Evolutionary conservation across 495 filamentous ascomycete genomes (phyloP).

Genomic region (Hypomontagnella submonticulosa): DNA sequence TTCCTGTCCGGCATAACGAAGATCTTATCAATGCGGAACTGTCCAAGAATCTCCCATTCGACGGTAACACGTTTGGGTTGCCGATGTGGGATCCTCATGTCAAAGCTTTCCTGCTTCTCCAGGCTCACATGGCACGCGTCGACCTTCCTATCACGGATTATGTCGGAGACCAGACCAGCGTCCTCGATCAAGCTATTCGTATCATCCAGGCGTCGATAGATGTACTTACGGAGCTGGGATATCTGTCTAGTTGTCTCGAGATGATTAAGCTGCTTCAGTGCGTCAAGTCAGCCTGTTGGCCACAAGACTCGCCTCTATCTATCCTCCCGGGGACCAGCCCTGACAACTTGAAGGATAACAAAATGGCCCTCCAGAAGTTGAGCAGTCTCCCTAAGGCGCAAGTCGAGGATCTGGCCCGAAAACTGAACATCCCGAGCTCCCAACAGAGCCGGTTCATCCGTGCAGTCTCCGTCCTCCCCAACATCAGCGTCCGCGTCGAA

Average conservation of each 20-base stretch:
- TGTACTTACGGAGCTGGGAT: conserved; percentile 90
- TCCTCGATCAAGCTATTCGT: conserved; percentile 95
- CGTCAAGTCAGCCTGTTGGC: conserved; percentile 94
- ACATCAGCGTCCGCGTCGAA: conserved; percentile 71
- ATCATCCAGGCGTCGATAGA: conserved; percentile 93
- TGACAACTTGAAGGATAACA: conserved; percentile 49
- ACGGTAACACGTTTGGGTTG: conserved; percentile 64
- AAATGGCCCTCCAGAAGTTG: conserved; percentile 49
- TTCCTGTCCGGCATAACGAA: conserved; percentile 98
- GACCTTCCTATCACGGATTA: conserved; percentile 96
- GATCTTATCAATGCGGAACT: conserved; percentile 97
- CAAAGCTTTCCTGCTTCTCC: conserved; percentile 92
- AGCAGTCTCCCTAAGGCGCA: conserved; percentile 53
- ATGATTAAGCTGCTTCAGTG: conserved; percentile 90
- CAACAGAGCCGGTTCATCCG: conserved; percentile 62
- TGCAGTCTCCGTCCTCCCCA: conserved; percentile 70
- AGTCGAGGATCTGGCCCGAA: conserved; percentile 55
- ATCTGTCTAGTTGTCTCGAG: conserved; percentile 73
- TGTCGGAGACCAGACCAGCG: conserved; percentile 85
- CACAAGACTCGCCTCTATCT: conserved; percentile 78
- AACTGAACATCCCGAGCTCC: conserved; percentile 51
- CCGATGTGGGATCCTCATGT: conserved; percentile 99
- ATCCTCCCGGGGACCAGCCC: conserved; percentile 81
- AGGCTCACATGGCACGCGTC: conserved; percentile 93
- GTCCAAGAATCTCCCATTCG: conserved; percentile 77